These are phyloP conservation scores for Fusarium veterinarium DNA, from an alignment of 2,329 filamentous ascomycete species.

Conservation along the genomic window DNA sequence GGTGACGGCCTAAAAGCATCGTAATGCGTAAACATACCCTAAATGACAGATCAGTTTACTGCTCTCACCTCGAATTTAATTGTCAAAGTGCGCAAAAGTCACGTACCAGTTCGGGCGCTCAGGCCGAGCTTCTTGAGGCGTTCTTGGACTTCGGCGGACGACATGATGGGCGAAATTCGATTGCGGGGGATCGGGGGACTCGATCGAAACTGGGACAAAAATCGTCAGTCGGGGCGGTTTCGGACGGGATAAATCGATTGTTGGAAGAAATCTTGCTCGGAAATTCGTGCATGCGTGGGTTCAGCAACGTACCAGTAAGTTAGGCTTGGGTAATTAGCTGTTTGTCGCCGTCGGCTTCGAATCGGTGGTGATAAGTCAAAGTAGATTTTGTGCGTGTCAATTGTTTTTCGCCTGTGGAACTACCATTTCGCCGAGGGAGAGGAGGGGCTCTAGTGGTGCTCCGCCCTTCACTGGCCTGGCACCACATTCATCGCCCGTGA, in stretches of 20 bases:
- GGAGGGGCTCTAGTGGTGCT: slow-evolving; percentile 35
- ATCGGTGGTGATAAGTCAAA: slow-evolving; percentile 51
- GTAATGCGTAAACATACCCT: slow-evolving; percentile 52
- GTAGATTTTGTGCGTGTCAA: slow-evolving; percentile 60
- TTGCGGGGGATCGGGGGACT: slow-evolving; percentile 47
- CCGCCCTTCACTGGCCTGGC: slow-evolving; percentile 29
- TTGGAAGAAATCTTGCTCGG: slow-evolving; percentile 13
- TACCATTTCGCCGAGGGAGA: slow-evolving; percentile 51
- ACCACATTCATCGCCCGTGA: slow-evolving; percentile 35
- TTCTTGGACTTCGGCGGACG: slow-evolving; percentile 63
- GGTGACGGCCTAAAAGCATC: slow-evolving; percentile 23
- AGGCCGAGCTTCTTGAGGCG: slow-evolving; percentile 69
- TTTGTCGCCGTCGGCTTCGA: slow-evolving; percentile 51
- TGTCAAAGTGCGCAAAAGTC: slow-evolving; percentile 15
- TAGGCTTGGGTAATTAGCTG: slow-evolving; percentile 51
- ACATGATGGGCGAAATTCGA: slow-evolving; percentile 58
- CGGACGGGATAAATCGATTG: slow-evolving; percentile 36
- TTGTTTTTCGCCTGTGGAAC: slow-evolving; percentile 57
- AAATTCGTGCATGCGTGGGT: slow-evolving; percentile 32
- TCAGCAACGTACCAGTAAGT: slow-evolving; percentile 50
- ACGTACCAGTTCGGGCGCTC: slow-evolving; percentile 75
- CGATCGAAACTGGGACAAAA: slow-evolving; percentile 45
- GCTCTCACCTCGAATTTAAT: background rate
- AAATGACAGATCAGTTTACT: slow-evolving; percentile 30
- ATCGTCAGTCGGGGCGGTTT: slow-evolving; percentile 45